Conservation (phyloP, 2,329 filamentous ascomycete species). For the Bipolaris sorokiniana region DNA sequence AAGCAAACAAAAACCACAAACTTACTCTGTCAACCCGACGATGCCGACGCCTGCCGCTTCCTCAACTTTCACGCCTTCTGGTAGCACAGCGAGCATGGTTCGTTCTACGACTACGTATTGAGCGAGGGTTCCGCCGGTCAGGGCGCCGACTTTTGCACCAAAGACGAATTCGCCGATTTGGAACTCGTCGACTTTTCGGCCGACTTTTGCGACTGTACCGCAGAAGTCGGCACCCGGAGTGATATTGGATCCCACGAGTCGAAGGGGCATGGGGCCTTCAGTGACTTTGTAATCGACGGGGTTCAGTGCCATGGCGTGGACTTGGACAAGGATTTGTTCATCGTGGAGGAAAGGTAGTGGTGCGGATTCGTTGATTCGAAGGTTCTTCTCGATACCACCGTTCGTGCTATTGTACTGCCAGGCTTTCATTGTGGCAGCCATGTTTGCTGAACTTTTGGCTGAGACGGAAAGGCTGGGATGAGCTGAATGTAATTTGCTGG, state of each 20-base stretch:
- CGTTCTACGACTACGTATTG: constrained; percentile 46
- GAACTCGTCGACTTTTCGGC: constrained; percentile 34
- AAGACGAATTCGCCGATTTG: constrained; percentile 51
- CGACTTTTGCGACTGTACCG: constrained; percentile 55
- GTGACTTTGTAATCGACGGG: constrained; percentile 69
- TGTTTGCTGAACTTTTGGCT: constrained; percentile 7
- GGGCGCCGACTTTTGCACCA: constrained; percentile 41
- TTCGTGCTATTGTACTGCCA: constrained; percentile 61
- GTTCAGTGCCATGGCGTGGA: constrained; percentile 63
- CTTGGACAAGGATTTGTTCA: constrained; percentile 61
- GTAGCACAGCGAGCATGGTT: constrained; percentile 29
- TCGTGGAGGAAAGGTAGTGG: constrained; percentile 49
- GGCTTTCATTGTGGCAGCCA: constrained; percentile 58
- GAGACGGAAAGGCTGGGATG: not conserved
- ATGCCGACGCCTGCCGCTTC: constrained; percentile 48
- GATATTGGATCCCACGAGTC: constrained; percentile 47
- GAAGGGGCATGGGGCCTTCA: constrained; percentile 52
- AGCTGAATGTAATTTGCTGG: not conserved
- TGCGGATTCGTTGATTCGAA: constrained; percentile 55
- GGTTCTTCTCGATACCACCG: constrained; percentile 60
- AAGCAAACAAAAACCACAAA: not conserved
- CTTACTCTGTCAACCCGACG: constrained; percentile 48
- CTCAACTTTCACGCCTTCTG: constrained; percentile 36
- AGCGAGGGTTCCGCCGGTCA: constrained; percentile 46
- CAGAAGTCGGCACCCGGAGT: constrained; percentile 59